phyloP scores from a whole-genome alignment of 2,329 filamentous ascomycete genomes.

The Apiospora rasikravindrae region DNA sequence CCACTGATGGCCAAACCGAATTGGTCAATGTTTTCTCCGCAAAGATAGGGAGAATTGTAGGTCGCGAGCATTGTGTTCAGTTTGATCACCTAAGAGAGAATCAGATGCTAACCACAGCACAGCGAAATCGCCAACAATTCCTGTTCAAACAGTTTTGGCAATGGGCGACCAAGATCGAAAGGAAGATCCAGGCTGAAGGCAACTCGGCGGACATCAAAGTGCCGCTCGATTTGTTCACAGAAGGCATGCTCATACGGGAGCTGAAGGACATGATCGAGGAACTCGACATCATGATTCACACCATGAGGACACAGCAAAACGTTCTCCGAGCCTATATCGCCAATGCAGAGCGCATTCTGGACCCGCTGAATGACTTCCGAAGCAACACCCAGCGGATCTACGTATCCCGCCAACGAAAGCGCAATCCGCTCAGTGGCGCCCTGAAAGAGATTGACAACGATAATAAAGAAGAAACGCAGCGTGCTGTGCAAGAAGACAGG shows the following conservation, averaged over 20 bases:
- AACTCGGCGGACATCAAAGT: slow-evolving; percentile 29
- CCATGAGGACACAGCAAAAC: slow-evolving; percentile 43
- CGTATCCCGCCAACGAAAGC: too few species aligned
- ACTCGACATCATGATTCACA: slow-evolving; percentile 50
- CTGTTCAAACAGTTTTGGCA: slow-evolving; percentile 29
- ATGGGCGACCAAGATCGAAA: slow-evolving; percentile 24
- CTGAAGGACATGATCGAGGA: slow-evolving; percentile 54
- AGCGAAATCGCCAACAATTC: slow-evolving; percentile 33
- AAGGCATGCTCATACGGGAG: slow-evolving; percentile 48
- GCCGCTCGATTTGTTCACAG: slow-evolving; percentile 46
- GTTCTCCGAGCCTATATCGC: slow-evolving; percentile 36
- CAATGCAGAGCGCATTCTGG: slow-evolving; percentile 31
- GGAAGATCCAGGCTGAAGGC: too few species aligned
- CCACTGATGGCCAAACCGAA: slow-evolving; percentile 39
- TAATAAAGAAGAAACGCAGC: not conserved
- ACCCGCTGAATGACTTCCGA: slow-evolving; percentile 18
- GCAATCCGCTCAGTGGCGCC: too few species aligned
- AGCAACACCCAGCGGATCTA: too few species aligned
- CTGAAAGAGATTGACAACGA: too few species aligned
- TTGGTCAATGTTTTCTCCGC: slow-evolving; percentile 48
- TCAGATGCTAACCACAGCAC: slow-evolving; percentile 25
- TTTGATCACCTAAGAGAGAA: too few species aligned
- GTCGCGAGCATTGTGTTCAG: slow-evolving; percentile 44
- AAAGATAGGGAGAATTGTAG: slow-evolving; percentile 47
- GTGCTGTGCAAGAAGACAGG: not conserved